These are phyloP conservation scores for Beauveria brongniartii DNA, from an alignment of 2,329 filamentous ascomycete genomes.

Conservation along the genomic window DNA sequence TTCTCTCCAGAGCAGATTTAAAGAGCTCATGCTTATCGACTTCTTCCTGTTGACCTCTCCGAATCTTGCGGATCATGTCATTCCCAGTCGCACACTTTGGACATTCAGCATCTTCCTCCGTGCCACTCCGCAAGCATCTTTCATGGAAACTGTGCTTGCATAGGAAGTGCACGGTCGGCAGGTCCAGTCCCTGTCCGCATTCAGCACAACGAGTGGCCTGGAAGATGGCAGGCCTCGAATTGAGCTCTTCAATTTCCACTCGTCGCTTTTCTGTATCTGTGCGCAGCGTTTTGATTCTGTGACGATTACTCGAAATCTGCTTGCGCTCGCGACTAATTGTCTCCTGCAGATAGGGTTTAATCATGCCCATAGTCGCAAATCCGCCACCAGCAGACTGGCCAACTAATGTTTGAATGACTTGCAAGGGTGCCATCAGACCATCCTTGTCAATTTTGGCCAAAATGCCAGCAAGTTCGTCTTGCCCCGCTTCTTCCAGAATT, in stretches of 20 bases:
- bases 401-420: conserved; percentile 90
- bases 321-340: conserved; percentile 83
- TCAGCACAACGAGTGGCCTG: conserved; percentile 81
- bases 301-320: conserved; percentile 73
- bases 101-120: conserved; percentile 63
- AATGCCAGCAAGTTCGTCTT: conserved; percentile 70
- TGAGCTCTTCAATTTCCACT: conserved; percentile 68
- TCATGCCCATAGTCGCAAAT: conserved; percentile 94
- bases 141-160: conserved; percentile 98
- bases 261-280: conserved; percentile 74
- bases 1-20: conserved; percentile 65
- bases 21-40: conserved; percentile 87
- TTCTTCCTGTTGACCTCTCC: conserved; percentile 77
- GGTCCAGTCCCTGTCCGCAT: conserved; percentile 69
- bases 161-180: conserved; percentile 90
- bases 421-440: conserved; percentile 86
- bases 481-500: conserved; percentile 76
- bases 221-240: conserved; percentile 77
- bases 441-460: conserved; percentile 83
- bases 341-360: conserved; percentile 83
- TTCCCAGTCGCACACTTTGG: conserved; percentile 79
- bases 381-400: conserved; percentile 39
- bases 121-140: conserved; percentile 57
- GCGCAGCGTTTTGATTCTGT: conserved; percentile 75
- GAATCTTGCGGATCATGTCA: conserved; percentile 79